Base-by-base conservation (phyloP, 2,329 filamentous ascomycete species). In the Microcyclospora tardicrescens region DNA sequence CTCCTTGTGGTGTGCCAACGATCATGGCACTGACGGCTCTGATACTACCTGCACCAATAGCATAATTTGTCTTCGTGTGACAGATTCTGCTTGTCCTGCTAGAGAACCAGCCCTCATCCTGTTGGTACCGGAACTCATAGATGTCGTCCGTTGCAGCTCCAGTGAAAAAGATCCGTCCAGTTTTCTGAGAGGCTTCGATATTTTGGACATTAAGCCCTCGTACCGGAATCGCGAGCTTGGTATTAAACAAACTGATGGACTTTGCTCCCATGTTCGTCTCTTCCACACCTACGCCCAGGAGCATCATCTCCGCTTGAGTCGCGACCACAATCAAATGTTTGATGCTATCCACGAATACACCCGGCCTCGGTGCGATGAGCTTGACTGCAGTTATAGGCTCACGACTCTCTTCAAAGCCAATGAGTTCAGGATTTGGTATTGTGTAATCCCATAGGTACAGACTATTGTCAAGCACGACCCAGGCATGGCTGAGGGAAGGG, bases 391-490 rank as follows among this genome's bases (percentile, higher is more conserved):
- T 86, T 52, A 98, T 96, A 48, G 78, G 84, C 58, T 93, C 79
- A 6, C 78, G 71, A 60, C 89, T 82, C 50, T 94, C 86, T 58
- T 96, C 89, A 54, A 84, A 95, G 13, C 89, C 89, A 48, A 94
- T 81, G 32, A 95, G 70, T 57, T 94, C 84, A 5, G 89, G 85
- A 50, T 89, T 84, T n/a, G 84, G 78, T 57, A 85, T 75, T 6
- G 86, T 94, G 60, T 95, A 98, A 62, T 98, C 89, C 93, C 93
- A 98, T 12, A 98, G 71, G 58, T 95, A 98, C 33, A 98, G 70
- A 45, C 84, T 84, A 64, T 93, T 95, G 65, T 98, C 91, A 57
- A 98, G 91, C 16, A 84, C 77, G 39, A 94, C 83, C 83, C 87
- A 98, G 24, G 89, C 91, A 61, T 96, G 86, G 54, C 89, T 87